Evolutionary conservation across 2,329 filamentous ascomycete genomes (phyloP).

Genomic region (Neopestalotiopsis sp.): DNA sequence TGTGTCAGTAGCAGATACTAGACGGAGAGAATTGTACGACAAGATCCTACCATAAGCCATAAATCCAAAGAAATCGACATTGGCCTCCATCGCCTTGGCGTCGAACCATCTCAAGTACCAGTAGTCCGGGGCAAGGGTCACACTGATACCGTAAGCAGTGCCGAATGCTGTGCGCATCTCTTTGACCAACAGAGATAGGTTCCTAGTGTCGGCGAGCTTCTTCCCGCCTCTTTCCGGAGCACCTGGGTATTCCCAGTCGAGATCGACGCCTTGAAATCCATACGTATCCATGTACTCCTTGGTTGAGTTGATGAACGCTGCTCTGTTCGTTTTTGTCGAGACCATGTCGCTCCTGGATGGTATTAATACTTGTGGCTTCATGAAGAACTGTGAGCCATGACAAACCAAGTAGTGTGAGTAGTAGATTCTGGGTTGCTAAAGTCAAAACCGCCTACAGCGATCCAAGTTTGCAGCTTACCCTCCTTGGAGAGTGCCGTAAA

Average conservation of each 20-base stretch:
- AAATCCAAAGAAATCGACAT: constrained; percentile 43
- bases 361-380: background rate
- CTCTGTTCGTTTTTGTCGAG: constrained; percentile 27
- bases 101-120: constrained; percentile 46
- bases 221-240: constrained; percentile 40
- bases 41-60: constrained; percentile 36
- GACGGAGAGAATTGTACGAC: too few relatives aligned
- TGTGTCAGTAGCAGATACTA: too few relatives aligned
- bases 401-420: constrained; percentile 30
- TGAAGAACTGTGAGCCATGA: background rate
- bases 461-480: constrained; percentile 38
- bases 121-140: constrained; percentile 42
- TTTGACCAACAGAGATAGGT: constrained; percentile 39
- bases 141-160: constrained; percentile 43
- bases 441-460: constrained; percentile 47
- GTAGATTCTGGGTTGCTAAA: constrained; percentile 41
- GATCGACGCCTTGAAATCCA: constrained; percentile 47
- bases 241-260: constrained; percentile 53
- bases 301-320: constrained; percentile 42
- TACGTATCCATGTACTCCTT: constrained; percentile 38
- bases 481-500: constrained; percentile 37
- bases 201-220: constrained; percentile 37
- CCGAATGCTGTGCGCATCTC: constrained; percentile 42
- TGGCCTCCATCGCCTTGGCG: constrained; percentile 39
- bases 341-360: constrained; percentile 24